These are phyloP conservation scores for Athelia sp. DNA, from an alignment of 1,284 basidiomycete genomes.

Conservation along the genomic window DNA sequence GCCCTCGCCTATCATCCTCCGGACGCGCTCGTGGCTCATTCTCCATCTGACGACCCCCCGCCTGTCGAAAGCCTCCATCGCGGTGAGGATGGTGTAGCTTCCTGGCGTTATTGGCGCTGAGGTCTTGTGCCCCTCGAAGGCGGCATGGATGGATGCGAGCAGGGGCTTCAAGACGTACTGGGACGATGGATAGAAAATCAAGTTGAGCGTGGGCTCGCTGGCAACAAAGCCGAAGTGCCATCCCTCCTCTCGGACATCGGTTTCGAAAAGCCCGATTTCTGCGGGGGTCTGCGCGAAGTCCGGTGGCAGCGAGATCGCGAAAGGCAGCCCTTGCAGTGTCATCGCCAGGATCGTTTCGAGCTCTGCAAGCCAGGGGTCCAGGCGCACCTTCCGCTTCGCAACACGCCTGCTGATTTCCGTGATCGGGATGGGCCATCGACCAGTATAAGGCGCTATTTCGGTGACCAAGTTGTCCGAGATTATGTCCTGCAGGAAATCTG, in stretches of 20 bases:
- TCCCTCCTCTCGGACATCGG: constrained; percentile 9
- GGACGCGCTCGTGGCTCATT: constrained; percentile 18
- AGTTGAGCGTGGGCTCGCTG: constrained; percentile 12
- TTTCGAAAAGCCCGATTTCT: constrained; percentile 22
- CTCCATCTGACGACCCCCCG: constrained; percentile 20
- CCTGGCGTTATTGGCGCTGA: constrained; percentile 15
- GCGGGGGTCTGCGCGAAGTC: constrained; percentile 13
- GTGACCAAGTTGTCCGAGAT: constrained; percentile 23
- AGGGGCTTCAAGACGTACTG: constrained; percentile 5
- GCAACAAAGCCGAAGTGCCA: constrained; percentile 1
- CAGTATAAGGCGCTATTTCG: constrained; percentile 21
- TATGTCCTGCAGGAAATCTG: constrained; percentile 25
- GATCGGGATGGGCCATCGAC: constrained; percentile 22
- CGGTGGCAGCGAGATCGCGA: constrained; percentile 17
- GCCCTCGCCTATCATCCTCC: constrained; percentile 18
- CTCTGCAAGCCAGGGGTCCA: constrained; percentile 27
- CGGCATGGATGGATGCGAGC: constrained; percentile 4
- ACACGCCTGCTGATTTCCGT: constrained; percentile 12
- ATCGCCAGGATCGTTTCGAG: constrained; percentile 24
- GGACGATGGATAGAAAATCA: constrained; percentile 19
- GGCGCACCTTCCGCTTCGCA: constrained; percentile 16
- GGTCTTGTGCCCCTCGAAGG: constrained; percentile 8
- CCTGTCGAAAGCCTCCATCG: constrained; percentile 16
- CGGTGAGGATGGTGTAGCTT: constrained; percentile 15
- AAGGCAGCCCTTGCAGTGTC: constrained; percentile 21